Evolutionary conservation across 106 monocot genomes (phyloP).

Genomic region (Chionographis japonica): DNA sequence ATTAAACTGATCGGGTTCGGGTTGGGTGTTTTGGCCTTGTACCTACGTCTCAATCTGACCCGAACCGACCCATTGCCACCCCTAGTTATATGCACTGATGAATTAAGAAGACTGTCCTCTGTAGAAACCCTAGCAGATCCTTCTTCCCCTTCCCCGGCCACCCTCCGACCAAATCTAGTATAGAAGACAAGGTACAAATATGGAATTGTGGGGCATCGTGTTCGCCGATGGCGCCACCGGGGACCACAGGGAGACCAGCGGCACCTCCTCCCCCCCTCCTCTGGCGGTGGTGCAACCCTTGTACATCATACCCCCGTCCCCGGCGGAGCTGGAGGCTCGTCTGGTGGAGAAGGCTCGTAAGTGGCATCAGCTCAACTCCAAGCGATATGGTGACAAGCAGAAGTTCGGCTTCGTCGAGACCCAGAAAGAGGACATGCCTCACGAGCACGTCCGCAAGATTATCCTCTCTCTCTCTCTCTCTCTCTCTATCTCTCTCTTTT

Average conservation of each 20-base stretch:
- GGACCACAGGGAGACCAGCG: slow-evolving; percentile 6
- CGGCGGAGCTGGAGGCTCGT: slow-evolving; percentile 79
- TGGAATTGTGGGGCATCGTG: slow-evolving; percentile 27
- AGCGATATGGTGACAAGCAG: slow-evolving; percentile 89
- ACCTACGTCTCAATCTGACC: no score
- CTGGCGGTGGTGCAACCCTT: slow-evolving; percentile 59
- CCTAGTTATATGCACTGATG: no score
- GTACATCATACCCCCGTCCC: slow-evolving; percentile 62
- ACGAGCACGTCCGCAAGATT: slow-evolving; percentile 97
- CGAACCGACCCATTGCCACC: no score
- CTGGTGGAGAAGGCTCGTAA: slow-evolving; percentile 97
- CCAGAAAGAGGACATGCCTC: slow-evolving; percentile 99
- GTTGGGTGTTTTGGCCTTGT: no score
- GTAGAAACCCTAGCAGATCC: no score
- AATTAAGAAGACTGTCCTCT: no score
- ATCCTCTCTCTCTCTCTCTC: no score
- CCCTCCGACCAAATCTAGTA: no score
- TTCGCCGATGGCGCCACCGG: slow-evolving; percentile 30
- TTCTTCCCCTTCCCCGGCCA: no score
- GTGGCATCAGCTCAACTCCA: slow-evolving; percentile 98
- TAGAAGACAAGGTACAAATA: no score
- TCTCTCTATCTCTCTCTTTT: neutral
- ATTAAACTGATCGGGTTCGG: no score
- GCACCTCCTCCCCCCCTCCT: slow-evolving; percentile 33
- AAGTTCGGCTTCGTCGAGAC: slow-evolving; percentile 96